These are phyloP conservation scores for Purshia tridentata DNA, from an alignment of 306 rosid genomes.

Conservation along the genomic window DNA sequence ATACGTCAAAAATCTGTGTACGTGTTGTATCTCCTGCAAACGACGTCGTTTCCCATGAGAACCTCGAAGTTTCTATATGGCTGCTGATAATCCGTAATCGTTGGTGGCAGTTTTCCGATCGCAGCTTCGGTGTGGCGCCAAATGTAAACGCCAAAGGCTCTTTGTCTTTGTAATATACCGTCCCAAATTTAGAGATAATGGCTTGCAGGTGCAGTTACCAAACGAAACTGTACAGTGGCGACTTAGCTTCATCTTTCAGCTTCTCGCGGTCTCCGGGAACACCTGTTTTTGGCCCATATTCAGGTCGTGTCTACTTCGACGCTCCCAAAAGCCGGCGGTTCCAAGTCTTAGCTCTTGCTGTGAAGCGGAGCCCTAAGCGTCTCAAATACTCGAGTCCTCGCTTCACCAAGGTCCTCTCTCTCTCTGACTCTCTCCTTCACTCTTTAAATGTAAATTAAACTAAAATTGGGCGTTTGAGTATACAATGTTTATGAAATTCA, in stretches of 20 bases:
- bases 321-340: conserved; percentile 29
- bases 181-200: conserved; percentile 12
- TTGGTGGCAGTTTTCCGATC: neutral
- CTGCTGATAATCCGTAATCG: neutral
- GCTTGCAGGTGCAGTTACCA: conserved; percentile 1
- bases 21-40: neutral
- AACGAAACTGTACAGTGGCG: conserved; percentile 25
- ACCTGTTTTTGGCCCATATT: conserved; percentile 6
- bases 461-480: neutral
- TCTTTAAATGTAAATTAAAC: neutral
- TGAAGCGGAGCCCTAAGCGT: conserved; percentile 93
- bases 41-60: neutral
- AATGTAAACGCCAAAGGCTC: neutral
- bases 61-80: neutral
- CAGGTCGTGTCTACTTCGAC: conserved; percentile 23
- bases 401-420: conserved; percentile 62
- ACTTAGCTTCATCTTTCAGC: conserved; percentile 30
- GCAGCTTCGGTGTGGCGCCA: too few relatives aligned
- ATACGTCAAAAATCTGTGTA: neutral
- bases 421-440: neutral
- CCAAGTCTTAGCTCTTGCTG: conserved; percentile 42
- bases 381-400: conserved; percentile 79
- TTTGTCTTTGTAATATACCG: neutral
- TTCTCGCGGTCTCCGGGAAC: conserved; percentile 26
- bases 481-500: neutral